phyloP scores from a whole-genome alignment of 1,284 basidiomycete species.

The Irpex lacteus region DNA sequence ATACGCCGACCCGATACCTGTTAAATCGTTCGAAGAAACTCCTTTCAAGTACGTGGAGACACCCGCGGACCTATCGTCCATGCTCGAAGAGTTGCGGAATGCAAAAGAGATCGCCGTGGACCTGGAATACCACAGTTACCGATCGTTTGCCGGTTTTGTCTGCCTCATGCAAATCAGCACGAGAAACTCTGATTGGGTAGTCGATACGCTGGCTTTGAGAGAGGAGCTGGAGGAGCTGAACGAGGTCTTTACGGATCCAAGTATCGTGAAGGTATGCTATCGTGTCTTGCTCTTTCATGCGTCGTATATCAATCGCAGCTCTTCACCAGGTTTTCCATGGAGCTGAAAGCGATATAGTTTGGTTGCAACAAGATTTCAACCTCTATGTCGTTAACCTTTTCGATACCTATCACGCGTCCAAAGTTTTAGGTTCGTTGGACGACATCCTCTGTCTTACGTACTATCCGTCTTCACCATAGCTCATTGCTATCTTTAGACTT shows the following conservation, averaged over 20 bases:
- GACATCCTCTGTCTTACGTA: not conserved
- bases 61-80: constrained; percentile 47
- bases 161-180: constrained; percentile 95
- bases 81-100: constrained; percentile 66
- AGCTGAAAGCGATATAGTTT: constrained; percentile 91
- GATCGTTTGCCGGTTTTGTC: constrained; percentile 85
- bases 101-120: constrained; percentile 90
- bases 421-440: constrained; percentile 61
- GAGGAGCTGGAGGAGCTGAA: constrained; percentile 71
- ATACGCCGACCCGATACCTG: constrained; percentile 43
- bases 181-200: constrained; percentile 80
- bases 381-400: constrained; percentile 94
- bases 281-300: not conserved
- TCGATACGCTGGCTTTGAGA: constrained; percentile 82
- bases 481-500: constrained; percentile 50
- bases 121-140: constrained; percentile 89
- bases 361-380: constrained; percentile 96
- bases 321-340: constrained; percentile 81
- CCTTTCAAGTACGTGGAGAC: constrained; percentile 78
- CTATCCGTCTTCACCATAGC: not conserved
- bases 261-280: constrained; percentile 76
- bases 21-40: constrained; percentile 62
- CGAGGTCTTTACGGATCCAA: constrained; percentile 82
- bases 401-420: constrained; percentile 95
- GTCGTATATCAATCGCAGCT: not conserved